Conservation (phyloP, 176 grass and related monocot genomes). For the Oryza coarctata region DNA sequence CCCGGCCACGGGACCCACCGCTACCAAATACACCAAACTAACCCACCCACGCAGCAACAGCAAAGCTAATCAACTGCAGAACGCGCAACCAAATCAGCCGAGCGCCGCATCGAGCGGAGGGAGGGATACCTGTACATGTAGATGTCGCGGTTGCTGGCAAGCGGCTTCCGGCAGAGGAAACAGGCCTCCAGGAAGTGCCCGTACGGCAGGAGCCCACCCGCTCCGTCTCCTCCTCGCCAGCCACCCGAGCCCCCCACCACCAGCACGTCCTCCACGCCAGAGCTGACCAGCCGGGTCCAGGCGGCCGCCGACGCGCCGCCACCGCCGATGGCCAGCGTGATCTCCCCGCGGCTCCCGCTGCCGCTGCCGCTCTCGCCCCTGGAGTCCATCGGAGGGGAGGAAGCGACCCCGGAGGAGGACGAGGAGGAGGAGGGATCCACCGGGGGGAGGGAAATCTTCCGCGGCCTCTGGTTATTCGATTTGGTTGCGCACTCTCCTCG, state of each 20-base stretch:
- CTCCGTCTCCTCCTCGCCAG: not conserved
- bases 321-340: slow-evolving; percentile 26
- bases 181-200: slow-evolving; percentile 85
- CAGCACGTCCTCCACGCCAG: slow-evolving; percentile 51
- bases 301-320: slow-evolving; percentile 50
- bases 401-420: slow-evolving; percentile 3
- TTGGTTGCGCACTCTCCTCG: slow-evolving; percentile 29
- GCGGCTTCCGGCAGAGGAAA: slow-evolving; percentile 92
- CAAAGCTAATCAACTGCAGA: not conserved
- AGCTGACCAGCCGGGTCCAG: slow-evolving; percentile 47
- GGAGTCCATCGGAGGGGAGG: slow-evolving; percentile 40
- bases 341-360: slow-evolving; percentile 3
- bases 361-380: slow-evolving; percentile 21
- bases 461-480: not conserved
- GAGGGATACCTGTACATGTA: slow-evolving; percentile 90
- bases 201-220: slow-evolving; percentile 22
- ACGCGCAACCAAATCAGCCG: not conserved
- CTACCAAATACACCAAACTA: not conserved
- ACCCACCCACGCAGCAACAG: not conserved
- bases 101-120: not conserved
- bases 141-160: slow-evolving; percentile 81
- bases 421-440: slow-evolving; percentile 34
- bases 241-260: not conserved
- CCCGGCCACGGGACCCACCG: slow-evolving; percentile 12
- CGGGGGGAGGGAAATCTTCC: too few relatives aligned